Evolutionary conservation across 345 rosid genomes (phyloP).

Genomic region (Isatis tinctoria): DNA sequence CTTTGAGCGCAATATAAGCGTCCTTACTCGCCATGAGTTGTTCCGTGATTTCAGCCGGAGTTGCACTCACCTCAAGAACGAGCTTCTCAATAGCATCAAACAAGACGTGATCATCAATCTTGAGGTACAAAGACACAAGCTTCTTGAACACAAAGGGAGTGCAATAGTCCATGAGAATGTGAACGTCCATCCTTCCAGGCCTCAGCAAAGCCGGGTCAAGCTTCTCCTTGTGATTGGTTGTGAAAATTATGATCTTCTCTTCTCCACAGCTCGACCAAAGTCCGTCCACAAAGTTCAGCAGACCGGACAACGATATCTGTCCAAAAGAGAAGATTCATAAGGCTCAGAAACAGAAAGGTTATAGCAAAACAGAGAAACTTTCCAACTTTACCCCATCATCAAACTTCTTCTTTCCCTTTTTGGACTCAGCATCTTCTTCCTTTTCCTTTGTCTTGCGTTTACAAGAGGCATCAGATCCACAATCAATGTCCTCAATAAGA

Average conservation of each 20-base stretch:
- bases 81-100: slow-evolving; percentile 23
- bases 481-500: slow-evolving; percentile 33
- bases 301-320: slow-evolving; percentile 14
- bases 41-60: slow-evolving; percentile 22
- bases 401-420: background rate
- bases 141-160: slow-evolving; percentile 19
- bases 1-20: background rate
- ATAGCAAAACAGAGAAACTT: background rate
- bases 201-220: slow-evolving; percentile 22
- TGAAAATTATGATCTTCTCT: slow-evolving; percentile 23
- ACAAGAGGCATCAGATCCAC: slow-evolving; percentile 22
- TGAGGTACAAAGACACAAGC: slow-evolving; percentile 22
- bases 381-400: background rate
- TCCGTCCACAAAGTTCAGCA: slow-evolving; percentile 25
- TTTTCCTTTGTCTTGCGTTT: background rate
- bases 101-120: background rate
- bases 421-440: background rate
- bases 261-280: slow-evolving; percentile 28
- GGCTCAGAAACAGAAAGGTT: background rate
- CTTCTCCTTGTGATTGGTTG: slow-evolving; percentile 23
- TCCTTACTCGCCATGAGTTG: slow-evolving; percentile 20
- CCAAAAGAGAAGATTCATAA: background rate
- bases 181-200: slow-evolving; percentile 20
- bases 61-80: background rate
- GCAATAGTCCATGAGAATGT: slow-evolving; percentile 22